Evolutionary conservation across 768 basidiomycete genomes (phyloP), one percentile per base, ranked within the genome.

Genomic region (Gymnopilus dilepis): DNA sequence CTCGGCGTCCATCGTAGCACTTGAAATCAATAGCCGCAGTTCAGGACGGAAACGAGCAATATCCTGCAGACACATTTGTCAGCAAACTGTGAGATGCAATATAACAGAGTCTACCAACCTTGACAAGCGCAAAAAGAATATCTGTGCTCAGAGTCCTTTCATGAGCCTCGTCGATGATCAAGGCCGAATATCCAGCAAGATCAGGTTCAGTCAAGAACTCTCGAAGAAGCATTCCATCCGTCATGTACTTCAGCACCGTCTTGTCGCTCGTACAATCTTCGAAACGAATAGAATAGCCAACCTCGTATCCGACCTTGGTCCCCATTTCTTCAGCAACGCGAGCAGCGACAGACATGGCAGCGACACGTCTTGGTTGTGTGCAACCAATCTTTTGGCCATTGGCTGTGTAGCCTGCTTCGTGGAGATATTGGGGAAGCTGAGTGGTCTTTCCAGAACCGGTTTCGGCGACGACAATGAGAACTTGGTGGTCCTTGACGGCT

Each of bases 261-360:
- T 97, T 98, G 82, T 99, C 95, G 79, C 94, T 97, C 19, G 97
- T 99, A 74, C 95, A 97, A 75, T 99, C 97, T 77, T 99, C 97
- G 78, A 99, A 99, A 31, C 97, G 94, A 68, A 99, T 99, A 33
- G 96, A 97, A 76, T 99, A 99, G n/a, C 97, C 97, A 52, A 99
- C 97, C 77, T 99, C 97, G 68, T 96, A 93, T 9, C 97, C 97
- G 40, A 99, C 89, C 74, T 98, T 92, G 3, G 89, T 92, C 7
- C 96, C 97, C 90, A 99, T 95, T 77, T 99, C 97, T 63, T 99
- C 97, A 0, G 97, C 97, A 15, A 99, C 97, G 78, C 97, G 97
- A 15, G 97, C 95, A 4, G 97, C 97, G 55, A 99, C 97, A 43
- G 93, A 95, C 97, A 99, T 99, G 37, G 97, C 97, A 6, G 97